Conservation (phyloP, 2,329 filamentous ascomycete genomes). For the Fusarium tuaranense region DNA sequence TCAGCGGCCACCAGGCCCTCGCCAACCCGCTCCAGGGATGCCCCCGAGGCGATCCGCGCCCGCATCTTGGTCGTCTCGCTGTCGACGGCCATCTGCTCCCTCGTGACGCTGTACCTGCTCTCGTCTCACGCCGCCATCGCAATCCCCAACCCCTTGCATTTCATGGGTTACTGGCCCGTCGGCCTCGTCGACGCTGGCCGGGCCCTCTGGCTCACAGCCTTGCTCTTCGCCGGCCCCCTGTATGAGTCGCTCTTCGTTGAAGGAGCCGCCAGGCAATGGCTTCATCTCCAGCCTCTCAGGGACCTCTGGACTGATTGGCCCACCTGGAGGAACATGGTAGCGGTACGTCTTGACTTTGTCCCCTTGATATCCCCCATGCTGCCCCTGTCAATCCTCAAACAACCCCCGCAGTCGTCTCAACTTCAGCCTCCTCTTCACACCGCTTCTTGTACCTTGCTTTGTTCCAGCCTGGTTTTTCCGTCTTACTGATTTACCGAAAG, state of each 20-base stretch:
- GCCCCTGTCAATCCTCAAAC: conserved; percentile 25
- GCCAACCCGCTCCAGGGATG: conserved; percentile 82
- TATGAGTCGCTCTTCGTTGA: conserved; percentile 84
- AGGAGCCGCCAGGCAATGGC: conserved; percentile 74
- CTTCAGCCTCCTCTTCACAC: conserved; percentile 37
- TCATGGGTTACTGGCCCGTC: conserved; percentile 86
- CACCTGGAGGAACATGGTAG: conserved; percentile 87
- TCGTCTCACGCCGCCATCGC: conserved; percentile 63
- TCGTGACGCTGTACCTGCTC: conserved; percentile 72
- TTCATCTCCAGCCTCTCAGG: conserved; percentile 65
- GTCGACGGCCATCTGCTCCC: conserved; percentile 77
- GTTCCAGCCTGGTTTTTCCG: conserved; percentile 16
- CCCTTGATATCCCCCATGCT: conserved; percentile 23
- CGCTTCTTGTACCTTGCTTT: conserved; percentile 34
- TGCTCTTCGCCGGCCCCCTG: conserved; percentile 87
- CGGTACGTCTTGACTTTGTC: conserved; percentile 64
- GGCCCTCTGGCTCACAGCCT: conserved; percentile 76
- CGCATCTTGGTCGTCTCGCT: conserved; percentile 83
- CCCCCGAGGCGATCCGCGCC: conserved; percentile 88
- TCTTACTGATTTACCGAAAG: conserved; percentile 52
- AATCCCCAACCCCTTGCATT: conserved; percentile 66
- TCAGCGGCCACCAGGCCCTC: conserved; percentile 84
- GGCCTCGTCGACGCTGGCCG: conserved; percentile 72
- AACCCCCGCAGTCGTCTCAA: conserved; percentile 34
- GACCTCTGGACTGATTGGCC: conserved; percentile 79